A percentile compares a stretch with the other conserved stretches of the same genome.
Evolutionary conservation across 1,284 basidiomycete genomes (phyloP).

Genomic region (Spongispora temasekensis): DNA sequence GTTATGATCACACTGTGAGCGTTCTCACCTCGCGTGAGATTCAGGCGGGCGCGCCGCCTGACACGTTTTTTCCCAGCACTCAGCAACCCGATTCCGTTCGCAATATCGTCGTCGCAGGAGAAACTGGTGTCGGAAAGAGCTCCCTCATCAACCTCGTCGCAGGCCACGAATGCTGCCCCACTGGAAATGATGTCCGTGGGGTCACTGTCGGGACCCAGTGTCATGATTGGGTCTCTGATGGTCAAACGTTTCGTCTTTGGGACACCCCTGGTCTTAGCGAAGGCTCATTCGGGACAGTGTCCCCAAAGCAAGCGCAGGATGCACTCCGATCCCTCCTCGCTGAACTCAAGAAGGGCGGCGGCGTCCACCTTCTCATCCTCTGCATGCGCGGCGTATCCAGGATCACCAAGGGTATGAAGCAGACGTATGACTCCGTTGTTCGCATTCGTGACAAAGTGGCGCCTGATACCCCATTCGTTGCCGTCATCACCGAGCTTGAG

Average conservation of each 20-base stretch:
- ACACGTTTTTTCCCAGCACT: slow-evolving; percentile 13
- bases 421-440: slow-evolving; percentile 30
- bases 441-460: slow-evolving; percentile 24
- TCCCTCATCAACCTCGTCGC: slow-evolving; percentile 35
- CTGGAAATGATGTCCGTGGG: slow-evolving; percentile 33
- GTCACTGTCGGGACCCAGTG: slow-evolving; percentile 28
- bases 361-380: slow-evolving; percentile 33
- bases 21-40: neutral
- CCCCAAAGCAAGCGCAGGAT: slow-evolving; percentile 29
- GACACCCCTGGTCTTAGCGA: slow-evolving; percentile 36
- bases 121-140: slow-evolving; percentile 36
- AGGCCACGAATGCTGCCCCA: slow-evolving; percentile 20
- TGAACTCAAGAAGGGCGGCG: slow-evolving; percentile 21
- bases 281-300: slow-evolving; percentile 30
- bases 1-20: slow-evolving; percentile 14
- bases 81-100: slow-evolving; percentile 19
- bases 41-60: no score
- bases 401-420: slow-evolving; percentile 31
- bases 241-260: slow-evolving; percentile 34
- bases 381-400: slow-evolving; percentile 34
- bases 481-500: slow-evolving; percentile 39
- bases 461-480: slow-evolving; percentile 24
- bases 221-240: slow-evolving; percentile 23
- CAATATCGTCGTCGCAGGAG: slow-evolving; percentile 33
- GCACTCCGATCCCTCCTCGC: slow-evolving; percentile 30